phyloP scores from a whole-genome alignment of 768 basidiomycete genomes.

The Mycena sanguinolenta region DNA sequence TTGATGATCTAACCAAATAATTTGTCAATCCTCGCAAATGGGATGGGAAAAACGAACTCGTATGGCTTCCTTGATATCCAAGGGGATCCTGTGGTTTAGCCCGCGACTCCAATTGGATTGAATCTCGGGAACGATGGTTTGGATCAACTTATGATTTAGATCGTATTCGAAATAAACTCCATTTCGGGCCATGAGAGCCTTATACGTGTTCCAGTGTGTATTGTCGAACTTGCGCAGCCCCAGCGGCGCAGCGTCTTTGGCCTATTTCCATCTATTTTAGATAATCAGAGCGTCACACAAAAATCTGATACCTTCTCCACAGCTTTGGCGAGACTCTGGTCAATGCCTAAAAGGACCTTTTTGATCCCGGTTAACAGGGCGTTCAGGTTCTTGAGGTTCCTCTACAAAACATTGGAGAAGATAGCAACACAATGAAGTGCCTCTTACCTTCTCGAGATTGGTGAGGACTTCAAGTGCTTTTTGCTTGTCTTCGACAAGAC shows the following conservation, averaged over 20 bases:
- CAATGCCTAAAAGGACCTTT: background rate
- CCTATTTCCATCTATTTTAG: background rate
- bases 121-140: slow-evolving; percentile 12
- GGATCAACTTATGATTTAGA: slow-evolving; percentile 14
- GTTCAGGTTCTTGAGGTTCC: background rate
- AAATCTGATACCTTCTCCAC: background rate
- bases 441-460: background rate
- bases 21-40: background rate
- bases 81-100: slow-evolving; percentile 17
- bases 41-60: background rate
- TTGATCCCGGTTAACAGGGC: background rate
- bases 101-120: slow-evolving; percentile 11
- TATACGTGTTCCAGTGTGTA: slow-evolving; percentile 10
- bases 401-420: background rate
- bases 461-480: background rate
- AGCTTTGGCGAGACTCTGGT: background rate
- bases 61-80: background rate
- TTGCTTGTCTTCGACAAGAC: background rate
- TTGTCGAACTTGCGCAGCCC: background rate
- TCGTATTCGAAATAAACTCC: background rate
- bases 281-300: background rate
- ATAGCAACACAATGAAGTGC: background rate
- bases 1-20: slow-evolving; percentile 1
- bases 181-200: slow-evolving; percentile 1
- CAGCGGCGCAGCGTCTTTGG: background rate